Percentiles rank a stretch among this genome's conserved stretches.
Conservation (phyloP, 352 stramenopile species). For the Phytophthora cajani region DNA sequence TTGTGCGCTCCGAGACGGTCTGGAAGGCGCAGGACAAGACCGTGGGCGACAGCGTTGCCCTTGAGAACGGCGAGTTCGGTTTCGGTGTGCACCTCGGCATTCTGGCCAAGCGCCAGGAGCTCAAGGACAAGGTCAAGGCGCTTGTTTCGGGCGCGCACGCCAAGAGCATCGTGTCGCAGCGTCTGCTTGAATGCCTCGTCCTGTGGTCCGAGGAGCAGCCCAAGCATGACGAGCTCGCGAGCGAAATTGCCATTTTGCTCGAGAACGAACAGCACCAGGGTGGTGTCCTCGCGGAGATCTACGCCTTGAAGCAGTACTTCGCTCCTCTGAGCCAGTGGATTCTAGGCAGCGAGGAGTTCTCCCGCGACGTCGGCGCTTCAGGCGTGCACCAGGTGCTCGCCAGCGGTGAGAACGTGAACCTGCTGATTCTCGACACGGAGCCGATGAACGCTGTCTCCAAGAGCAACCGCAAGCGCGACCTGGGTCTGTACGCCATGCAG, state of each 20-base stretch:
- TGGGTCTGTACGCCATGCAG: constrained; percentile 93
- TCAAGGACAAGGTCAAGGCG: constrained; percentile 66
- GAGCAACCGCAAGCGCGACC: constrained; percentile 89
- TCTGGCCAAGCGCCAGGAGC: constrained; percentile 70
- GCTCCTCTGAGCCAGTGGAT: constrained; percentile 83
- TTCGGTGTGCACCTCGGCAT: constrained; percentile 78
- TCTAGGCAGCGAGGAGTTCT: constrained; percentile 80
- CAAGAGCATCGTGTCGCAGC: constrained; percentile 44
- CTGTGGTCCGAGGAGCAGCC: constrained; percentile 60
- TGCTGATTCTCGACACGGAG: constrained; percentile 81
- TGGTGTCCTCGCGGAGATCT: constrained; percentile 56
- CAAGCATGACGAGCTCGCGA: constrained; percentile 65
- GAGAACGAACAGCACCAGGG: constrained; percentile 61
- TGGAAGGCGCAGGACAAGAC: constrained; percentile 66
- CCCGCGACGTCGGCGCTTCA: constrained; percentile 69
- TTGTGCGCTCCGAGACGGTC: constrained; percentile 69
- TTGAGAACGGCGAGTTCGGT: constrained; percentile 77
- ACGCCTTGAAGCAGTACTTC: constrained; percentile 65
- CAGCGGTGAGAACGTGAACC: constrained; percentile 79
- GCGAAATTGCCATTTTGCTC: constrained; percentile 70
- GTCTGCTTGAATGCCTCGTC: constrained; percentile 53
- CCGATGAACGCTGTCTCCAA: constrained; percentile 68
- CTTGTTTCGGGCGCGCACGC: constrained; percentile 43
- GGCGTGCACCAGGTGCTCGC: constrained; percentile 78
- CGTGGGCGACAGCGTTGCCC: constrained; percentile 39